A percentile compares a stretch with the other conserved stretches of the same genome.
Conservation (phyloP, 2,329 filamentous ascomycete species). For the Aspergillus sp. region DNA sequence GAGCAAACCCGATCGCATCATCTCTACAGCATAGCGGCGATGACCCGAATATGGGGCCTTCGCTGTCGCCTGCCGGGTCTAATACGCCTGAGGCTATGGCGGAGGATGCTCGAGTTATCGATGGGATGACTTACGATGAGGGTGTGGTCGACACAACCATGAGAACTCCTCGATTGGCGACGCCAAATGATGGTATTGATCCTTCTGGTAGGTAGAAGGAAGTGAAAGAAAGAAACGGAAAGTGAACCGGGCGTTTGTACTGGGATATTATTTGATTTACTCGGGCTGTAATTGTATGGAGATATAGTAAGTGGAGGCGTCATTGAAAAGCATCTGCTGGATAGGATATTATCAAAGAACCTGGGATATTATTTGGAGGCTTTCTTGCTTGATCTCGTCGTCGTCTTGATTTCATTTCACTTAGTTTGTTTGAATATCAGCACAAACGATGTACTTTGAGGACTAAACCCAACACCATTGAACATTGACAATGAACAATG, state of each 20-base stretch:
- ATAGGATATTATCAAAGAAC: neutral
- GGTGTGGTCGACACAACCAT: conserved; percentile 64
- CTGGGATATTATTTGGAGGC: neutral
- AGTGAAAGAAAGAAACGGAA: conserved; percentile 5
- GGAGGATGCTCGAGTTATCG: conserved; percentile 59
- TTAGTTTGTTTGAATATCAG: too few relatives aligned
- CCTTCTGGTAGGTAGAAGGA: conserved; percentile 4
- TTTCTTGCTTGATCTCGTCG: too few relatives aligned
- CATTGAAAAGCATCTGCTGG: too few relatives aligned
- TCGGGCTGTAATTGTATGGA: conserved; percentile 10
- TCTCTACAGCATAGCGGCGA: conserved; percentile 28
- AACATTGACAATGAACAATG: too few relatives aligned
- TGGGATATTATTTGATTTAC: conserved; percentile 9
- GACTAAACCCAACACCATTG: too few relatives aligned
- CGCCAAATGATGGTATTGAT: conserved; percentile 17
- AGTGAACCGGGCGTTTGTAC: too few relatives aligned
- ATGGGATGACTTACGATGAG: conserved; percentile 60
- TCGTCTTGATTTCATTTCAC: too few relatives aligned
- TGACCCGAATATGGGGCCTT: conserved; percentile 32
- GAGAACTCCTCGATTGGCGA: conserved; percentile 51
- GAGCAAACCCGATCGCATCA: conserved; percentile 22
- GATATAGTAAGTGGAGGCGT: neutral
- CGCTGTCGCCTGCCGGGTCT: conserved; percentile 30
- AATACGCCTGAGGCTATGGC: conserved; percentile 35
- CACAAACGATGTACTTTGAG: too few relatives aligned